phyloP scores from a whole-genome alignment of 169 alveolate species.

The Eimeria zaria region DNA sequence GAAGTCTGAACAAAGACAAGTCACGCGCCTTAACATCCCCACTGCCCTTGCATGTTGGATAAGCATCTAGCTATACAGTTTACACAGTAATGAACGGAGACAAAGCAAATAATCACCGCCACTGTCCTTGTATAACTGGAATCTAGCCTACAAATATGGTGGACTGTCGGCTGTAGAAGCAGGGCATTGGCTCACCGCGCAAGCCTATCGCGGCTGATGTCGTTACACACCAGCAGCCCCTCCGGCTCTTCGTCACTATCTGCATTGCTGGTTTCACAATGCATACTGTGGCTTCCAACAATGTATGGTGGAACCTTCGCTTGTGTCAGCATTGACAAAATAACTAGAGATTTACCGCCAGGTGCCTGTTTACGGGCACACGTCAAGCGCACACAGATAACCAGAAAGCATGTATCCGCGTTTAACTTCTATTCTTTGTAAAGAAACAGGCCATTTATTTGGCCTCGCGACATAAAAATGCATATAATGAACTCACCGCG shows the following conservation, averaged over 20 bases:
- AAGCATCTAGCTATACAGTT: not conserved
- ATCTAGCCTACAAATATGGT: too few relatives aligned
- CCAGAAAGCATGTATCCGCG: not conserved
- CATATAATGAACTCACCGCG: slow-evolving; percentile 30
- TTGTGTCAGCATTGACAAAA: slow-evolving; percentile 52
- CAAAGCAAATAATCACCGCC: too few relatives aligned
- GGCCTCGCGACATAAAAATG: not conserved
- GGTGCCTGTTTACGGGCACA: slow-evolving; percentile 37
- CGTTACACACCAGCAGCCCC: slow-evolving; percentile 80
- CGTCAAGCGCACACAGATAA: not conserved
- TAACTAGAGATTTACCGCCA: slow-evolving; percentile 71
- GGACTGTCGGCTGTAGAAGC: not conserved
- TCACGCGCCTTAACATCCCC: not conserved
- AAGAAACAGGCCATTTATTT: not conserved
- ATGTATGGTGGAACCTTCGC: slow-evolving; percentile 22
- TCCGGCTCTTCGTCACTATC: slow-evolving; percentile 20
- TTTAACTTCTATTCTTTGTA: not conserved
- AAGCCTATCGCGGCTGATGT: slow-evolving; percentile 70
- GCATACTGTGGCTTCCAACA: slow-evolving; percentile 7
- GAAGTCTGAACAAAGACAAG: slow-evolving; percentile 24
- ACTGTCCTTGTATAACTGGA: too few relatives aligned
- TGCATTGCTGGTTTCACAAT: not conserved
- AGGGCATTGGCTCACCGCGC: slow-evolving; percentile 25
- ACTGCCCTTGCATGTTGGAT: not conserved
- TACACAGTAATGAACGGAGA: too few relatives aligned